Evolutionary conservation across 1,284 basidiomycete genomes (phyloP).

Genomic region (Blastosporella zonata): DNA sequence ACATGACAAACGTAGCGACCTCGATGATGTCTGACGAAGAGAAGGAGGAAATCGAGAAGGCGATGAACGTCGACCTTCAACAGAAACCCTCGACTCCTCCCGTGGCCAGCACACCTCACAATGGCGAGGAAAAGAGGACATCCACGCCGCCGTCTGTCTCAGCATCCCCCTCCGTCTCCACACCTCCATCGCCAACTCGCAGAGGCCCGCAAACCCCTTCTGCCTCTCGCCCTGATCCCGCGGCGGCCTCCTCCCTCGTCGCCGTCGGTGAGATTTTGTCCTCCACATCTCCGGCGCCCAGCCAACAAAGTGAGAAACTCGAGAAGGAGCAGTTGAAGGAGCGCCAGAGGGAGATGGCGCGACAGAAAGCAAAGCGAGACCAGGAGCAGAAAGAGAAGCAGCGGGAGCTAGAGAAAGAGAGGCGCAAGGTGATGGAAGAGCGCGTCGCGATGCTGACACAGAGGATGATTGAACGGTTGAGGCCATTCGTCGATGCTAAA

Average conservation of each 20-base stretch:
- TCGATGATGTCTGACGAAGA: constrained; percentile 90
- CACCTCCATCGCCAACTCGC: constrained; percentile 2
- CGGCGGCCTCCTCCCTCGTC: constrained; percentile 24
- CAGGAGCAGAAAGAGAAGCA: constrained; percentile 85
- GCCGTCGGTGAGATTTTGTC: constrained; percentile 16
- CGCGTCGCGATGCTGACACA: constrained; percentile 69
- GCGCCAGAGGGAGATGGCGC: constrained; percentile 54
- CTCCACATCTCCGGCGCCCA: constrained; percentile 13
- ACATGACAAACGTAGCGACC: constrained; percentile 78
- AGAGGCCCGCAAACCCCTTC: constrained; percentile 10
- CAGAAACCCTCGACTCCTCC: constrained; percentile 17
- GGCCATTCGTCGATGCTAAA: constrained; percentile 88
- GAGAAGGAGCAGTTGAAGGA: constrained; percentile 32
- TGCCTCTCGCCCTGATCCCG: constrained; percentile 7
- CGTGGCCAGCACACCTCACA: constrained; percentile 13
- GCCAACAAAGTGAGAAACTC: constrained; percentile 12
- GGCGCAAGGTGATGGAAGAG: constrained; percentile 76
- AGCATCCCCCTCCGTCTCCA: constrained; percentile 3
- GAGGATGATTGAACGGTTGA: constrained; percentile 80
- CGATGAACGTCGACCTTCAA: constrained; percentile 50
- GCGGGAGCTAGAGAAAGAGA: constrained; percentile 75
- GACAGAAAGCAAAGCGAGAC: constrained; percentile 63
- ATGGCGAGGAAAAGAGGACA: constrained; percentile 12
- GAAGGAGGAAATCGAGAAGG: constrained; percentile 80
- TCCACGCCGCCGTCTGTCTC: constrained; percentile 5